Conservation (phyloP, 768 basidiomycete species). For the Lactarius psammicola region DNA sequence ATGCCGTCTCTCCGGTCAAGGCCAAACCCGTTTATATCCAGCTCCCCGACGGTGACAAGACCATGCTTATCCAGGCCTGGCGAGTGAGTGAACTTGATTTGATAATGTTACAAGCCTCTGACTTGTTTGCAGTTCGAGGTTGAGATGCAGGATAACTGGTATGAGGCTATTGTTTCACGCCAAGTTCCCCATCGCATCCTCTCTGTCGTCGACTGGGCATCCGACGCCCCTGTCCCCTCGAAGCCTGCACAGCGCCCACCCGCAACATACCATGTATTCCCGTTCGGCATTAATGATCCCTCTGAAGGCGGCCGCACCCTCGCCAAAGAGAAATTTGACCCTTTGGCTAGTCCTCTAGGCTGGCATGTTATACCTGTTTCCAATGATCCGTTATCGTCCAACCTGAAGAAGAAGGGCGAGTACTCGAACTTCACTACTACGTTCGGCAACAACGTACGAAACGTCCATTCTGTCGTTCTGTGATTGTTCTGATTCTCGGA, state of each 20-base stretch:
- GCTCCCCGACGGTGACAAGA: conserved; percentile 62
- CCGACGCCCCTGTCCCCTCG: conserved; percentile 60
- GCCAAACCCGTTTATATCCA: conserved; percentile 78
- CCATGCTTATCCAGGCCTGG: conserved; percentile 77
- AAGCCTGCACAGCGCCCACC: conserved; percentile 31
- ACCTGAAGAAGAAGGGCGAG: conserved; percentile 29
- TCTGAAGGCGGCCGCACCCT: conserved; percentile 58
- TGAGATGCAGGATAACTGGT: conserved; percentile 95
- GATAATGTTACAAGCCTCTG: neutral
- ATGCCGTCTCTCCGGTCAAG: conserved; percentile 78
- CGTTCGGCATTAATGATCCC: conserved; percentile 88
- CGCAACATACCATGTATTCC: conserved; percentile 66
- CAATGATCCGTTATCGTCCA: conserved; percentile 56
- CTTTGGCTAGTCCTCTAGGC: conserved; percentile 77
- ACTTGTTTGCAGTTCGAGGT: conserved; percentile 64
- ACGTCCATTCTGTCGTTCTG: conserved; percentile 22
- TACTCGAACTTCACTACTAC: conserved; percentile 71
- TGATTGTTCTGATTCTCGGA: neutral
- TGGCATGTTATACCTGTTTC: conserved; percentile 84
- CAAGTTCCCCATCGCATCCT: conserved; percentile 74
- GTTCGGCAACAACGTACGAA: conserved; percentile 76
- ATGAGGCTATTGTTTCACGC: conserved; percentile 83
- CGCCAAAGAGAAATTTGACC: conserved; percentile 69
- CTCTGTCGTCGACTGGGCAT: conserved; percentile 93
- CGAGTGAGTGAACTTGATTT: conserved; percentile 47